Percentiles rank a stretch among this genome's conserved stretches.
phyloP scores from a whole-genome alignment of 2,329 filamentous ascomycete genomes.

The Blastomyces parvus region DNA sequence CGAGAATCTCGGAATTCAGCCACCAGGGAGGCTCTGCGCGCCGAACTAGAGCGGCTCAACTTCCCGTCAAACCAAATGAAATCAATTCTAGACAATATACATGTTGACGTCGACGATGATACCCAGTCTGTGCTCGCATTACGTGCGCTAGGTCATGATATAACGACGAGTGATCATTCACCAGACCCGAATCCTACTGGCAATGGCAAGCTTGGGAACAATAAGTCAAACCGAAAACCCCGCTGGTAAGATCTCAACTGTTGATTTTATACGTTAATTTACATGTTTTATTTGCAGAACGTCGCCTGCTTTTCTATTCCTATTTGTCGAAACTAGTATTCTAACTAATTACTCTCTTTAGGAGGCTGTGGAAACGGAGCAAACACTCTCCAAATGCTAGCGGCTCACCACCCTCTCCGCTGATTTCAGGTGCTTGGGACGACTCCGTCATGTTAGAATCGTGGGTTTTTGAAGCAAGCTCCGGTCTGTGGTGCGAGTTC shows the following conservation, averaged over 20 bases:
- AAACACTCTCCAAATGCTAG: not conserved
- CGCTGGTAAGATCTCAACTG: not conserved
- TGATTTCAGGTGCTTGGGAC: not conserved
- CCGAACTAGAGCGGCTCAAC: constrained; percentile 2
- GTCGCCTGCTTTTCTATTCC: not conserved
- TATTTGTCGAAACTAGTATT: not conserved
- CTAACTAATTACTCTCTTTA: not conserved
- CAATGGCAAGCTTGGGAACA: not conserved
- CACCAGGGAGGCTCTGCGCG: constrained; percentile 4
- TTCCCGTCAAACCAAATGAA: constrained; percentile 7
- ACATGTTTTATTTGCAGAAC: no score
- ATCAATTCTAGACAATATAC: constrained; percentile 7
- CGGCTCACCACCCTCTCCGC: not conserved
- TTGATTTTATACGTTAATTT: no score
- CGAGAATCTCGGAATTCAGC: not conserved
- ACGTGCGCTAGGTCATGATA: not conserved
- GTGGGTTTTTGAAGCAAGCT: constrained; percentile 9
- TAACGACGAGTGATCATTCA: not conserved
- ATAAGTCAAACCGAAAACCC: not conserved
- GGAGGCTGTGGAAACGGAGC: not conserved
- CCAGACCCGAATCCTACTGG: no score
- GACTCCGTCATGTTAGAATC: not conserved
- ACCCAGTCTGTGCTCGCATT: not conserved
- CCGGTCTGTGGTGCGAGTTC: not conserved
- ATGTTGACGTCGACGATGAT: not conserved